Base-by-base conservation (phyloP, 208 protist genomes). In the Strigomonas culicis region DNA sequence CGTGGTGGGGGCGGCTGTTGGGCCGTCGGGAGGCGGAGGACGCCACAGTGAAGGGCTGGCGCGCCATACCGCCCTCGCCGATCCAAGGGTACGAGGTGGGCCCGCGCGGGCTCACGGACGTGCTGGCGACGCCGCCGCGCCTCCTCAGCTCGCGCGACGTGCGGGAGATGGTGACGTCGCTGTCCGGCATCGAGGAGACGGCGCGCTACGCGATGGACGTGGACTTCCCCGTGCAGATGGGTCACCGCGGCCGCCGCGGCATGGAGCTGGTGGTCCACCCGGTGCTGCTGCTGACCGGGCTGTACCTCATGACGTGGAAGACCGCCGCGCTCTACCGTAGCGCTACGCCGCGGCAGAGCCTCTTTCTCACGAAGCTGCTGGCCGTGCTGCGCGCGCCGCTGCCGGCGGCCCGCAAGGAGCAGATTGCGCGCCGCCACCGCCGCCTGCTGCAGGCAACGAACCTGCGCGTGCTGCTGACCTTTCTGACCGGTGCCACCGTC, bases 231-330 rank as follows among this genome's bases (percentile, higher is more conserved):
- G 25, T 51, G 10, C 77, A 91, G 43, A 72, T 94, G 41, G 72
- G 77, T 64, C 70, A 58, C 49, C 68, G 84, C 24, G 63, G 72
- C 28, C 63, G 73, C 25, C 80, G 79, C 57, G 80, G 81, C 0
- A 43, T 91, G 32, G 82, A 90, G 69, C 57, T 90, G 0, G 34
- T 90, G 30, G 63, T 92, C 36, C 91, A 75, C 58, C 82, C 84
- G 1, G 75, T 66, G 25, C 70, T 94, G 28, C 79, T 84, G 34
- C 51, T 84, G 19, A 70, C 55, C 2, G 85, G 84, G 10, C 30
- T 88, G 32, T 94, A 94, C 57, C 69, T 91, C 24, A 82, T 82
- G 72, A 79, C 83, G 2, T 89, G 75, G 75, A 91, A 91, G 60
- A 70, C 82, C 6, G 75, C 77, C 31, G 70, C 68, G 22, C 75